Percentiles rank a stretch among this genome's conserved stretches.
Evolutionary conservation across 1,139 yeast genomes (phyloP).

Genomic region (Lodderomyces pseudojiufengensis): DNA sequence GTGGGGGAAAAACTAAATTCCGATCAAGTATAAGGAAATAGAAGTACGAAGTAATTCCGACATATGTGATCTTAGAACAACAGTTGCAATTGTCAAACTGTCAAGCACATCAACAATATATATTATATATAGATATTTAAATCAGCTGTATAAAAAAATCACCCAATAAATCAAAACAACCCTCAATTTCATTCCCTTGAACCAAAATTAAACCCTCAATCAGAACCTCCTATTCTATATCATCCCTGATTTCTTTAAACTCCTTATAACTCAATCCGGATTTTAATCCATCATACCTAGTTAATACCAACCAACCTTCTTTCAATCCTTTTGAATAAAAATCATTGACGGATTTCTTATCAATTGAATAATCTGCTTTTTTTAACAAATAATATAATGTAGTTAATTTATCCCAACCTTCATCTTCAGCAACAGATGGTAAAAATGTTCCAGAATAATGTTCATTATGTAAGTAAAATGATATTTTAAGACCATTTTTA

Average conservation of each 20-base stretch:
- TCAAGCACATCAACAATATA: no score
- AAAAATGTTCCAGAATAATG: conserved; percentile 71
- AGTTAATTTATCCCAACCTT: conserved; percentile 72
- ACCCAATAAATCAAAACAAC: no score
- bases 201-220: background rate
- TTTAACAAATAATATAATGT: conserved; percentile 67
- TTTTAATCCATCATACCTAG: conserved; percentile 40
- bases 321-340: conserved; percentile 30
- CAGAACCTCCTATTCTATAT: no score
- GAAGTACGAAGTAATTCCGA: no score
- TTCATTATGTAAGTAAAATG: conserved; percentile 34
- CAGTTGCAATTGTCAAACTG: no score
- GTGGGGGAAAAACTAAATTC: background rate
- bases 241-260: conserved; percentile 17
- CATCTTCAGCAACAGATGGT: conserved; percentile 90
- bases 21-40: no score
- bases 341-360: conserved; percentile 16
- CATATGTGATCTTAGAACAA: no score
- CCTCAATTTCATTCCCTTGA: no score
- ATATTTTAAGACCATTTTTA: conserved; percentile 69
- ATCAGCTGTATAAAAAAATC: no score
- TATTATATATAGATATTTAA: no score
- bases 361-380: conserved; percentile 54
- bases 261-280: conserved; percentile 25
- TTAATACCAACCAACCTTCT: conserved; percentile 35